Conservation (phyloP, 1,139 yeast species). For the Hyphopichia pseudoburtonii region DNA sequence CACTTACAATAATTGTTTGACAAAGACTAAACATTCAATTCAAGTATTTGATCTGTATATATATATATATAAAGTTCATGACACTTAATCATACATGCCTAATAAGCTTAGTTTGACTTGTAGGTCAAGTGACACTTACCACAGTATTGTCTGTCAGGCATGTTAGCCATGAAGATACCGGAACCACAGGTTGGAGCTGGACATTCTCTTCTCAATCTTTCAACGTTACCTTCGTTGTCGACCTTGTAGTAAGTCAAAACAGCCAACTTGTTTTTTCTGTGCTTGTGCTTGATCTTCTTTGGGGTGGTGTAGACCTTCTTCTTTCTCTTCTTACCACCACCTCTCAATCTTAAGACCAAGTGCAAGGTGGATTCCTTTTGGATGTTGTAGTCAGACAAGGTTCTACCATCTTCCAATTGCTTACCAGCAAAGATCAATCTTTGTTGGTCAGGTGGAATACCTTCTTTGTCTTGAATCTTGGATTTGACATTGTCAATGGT, state of each 20-base stretch:
- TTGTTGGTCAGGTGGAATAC: slow-evolving; percentile 99
- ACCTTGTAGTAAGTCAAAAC: slow-evolving; percentile 99
- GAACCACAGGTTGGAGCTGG: slow-evolving; percentile 94
- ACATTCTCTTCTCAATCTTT: slow-evolving; percentile 99
- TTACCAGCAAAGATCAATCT: slow-evolving; percentile 99
- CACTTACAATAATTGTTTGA: no score
- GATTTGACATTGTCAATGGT: slow-evolving; percentile 99
- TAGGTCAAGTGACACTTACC: slow-evolving; percentile 99
- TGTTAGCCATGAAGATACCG: slow-evolving; percentile 99
- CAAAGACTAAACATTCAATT: not conserved
- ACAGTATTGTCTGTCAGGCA: slow-evolving; percentile 99
- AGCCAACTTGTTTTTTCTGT: slow-evolving; percentile 98
- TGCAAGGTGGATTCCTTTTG: slow-evolving; percentile 99
- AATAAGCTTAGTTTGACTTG: slow-evolving; percentile 49
- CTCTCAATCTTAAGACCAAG: slow-evolving; percentile 97
- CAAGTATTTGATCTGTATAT: not conserved
- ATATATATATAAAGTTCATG: not conserved
- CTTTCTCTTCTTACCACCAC: slow-evolving; percentile 99
- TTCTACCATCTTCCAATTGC: slow-evolving; percentile 99
- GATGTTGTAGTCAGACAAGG: slow-evolving; percentile 99
- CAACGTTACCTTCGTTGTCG: slow-evolving; percentile 97
- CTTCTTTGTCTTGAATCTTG: slow-evolving; percentile 99
- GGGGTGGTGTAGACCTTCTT: slow-evolving; percentile 99
- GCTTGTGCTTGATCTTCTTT: slow-evolving; percentile 99
- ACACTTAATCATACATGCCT: not conserved